Conservation (phyloP, 768 basidiomycete species). For the Boletus tylopilopsis region DNA sequence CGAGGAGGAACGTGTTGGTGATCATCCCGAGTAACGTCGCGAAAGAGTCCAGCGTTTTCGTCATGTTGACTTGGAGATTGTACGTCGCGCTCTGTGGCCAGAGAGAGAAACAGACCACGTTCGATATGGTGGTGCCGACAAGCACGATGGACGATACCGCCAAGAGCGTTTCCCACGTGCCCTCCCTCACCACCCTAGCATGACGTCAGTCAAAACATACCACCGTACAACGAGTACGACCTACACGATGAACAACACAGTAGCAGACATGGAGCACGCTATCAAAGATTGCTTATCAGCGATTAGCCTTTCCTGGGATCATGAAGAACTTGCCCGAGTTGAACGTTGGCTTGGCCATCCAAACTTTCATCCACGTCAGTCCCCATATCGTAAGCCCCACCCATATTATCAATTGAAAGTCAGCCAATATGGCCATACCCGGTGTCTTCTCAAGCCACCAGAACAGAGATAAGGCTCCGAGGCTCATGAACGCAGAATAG, state of each 20-base stretch:
- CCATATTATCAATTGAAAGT: conserved; percentile 73
- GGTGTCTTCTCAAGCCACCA: conserved; percentile 71
- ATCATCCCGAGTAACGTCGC: conserved; percentile 80
- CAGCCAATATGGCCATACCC: conserved; percentile 73
- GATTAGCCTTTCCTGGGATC: background rate
- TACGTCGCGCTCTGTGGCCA: conserved; percentile 86
- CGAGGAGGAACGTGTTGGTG: conserved; percentile 82
- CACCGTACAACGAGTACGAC: conserved; percentile 6
- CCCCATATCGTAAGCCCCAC: conserved; percentile 78
- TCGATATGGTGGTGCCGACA: conserved; percentile 73
- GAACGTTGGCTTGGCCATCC: conserved; percentile 86
- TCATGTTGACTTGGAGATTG: conserved; percentile 82
- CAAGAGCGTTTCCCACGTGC: conserved; percentile 69
- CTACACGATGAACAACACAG: conserved; percentile 82
- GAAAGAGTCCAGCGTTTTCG: conserved; percentile 82
- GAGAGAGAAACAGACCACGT: conserved; percentile 76
- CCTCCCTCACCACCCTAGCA: conserved; percentile 79
- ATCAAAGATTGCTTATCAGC: background rate
- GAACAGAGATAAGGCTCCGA: conserved; percentile 74
- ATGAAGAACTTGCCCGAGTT: conserved; percentile 60
- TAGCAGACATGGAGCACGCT: conserved; percentile 85
- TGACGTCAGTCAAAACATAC: background rate
- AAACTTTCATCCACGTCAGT: conserved; percentile 88
- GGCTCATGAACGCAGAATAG: conserved; percentile 69
- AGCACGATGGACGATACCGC: conserved; percentile 75